These are phyloP conservation scores for Astrephomene gubernaculifera DNA, from an alignment of 139 green algal genomes.

Conservation along the genomic window DNA sequence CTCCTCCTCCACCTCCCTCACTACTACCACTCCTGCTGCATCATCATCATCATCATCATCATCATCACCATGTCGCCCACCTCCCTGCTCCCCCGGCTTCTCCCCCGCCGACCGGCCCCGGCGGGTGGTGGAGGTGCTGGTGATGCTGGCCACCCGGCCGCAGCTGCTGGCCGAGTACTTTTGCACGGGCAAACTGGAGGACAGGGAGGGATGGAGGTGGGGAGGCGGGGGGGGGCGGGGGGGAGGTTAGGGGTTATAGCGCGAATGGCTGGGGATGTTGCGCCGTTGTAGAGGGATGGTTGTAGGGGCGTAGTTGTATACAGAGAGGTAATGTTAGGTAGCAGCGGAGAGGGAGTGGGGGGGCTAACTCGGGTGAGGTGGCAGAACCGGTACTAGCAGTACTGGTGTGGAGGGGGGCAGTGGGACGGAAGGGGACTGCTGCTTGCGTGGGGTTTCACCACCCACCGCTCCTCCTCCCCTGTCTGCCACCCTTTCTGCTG, in stretches of 20 bases:
- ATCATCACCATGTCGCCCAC: too few relatives aligned
- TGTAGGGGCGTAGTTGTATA: too few relatives aligned
- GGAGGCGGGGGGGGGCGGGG: neutral
- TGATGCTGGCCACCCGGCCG: constrained; percentile 86
- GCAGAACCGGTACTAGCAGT: too few relatives aligned
- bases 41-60: too few relatives aligned
- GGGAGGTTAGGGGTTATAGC: neutral
- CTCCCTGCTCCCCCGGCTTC: too few relatives aligned
- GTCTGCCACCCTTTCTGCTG: too few relatives aligned
- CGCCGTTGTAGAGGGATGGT: neutral
- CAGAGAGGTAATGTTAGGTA: too few relatives aligned
- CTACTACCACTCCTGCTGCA: too few relatives aligned
- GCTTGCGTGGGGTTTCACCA: too few relatives aligned
- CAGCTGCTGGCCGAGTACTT: constrained; percentile 96
- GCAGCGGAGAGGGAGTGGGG: neutral
- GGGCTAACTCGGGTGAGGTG: too few relatives aligned
- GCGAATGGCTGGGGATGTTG: neutral
- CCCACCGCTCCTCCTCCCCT: neutral
- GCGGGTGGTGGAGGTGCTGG: constrained; percentile 66
- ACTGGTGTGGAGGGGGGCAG: too few relatives aligned
- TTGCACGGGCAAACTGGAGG: constrained; percentile 72
- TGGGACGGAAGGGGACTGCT: neutral
- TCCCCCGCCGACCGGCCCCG: neutral
- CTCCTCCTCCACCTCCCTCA: too few relatives aligned
- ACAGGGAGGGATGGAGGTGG: constrained; percentile 43